Conservation (phyloP, 805 yeast species). For the Myxozyma nipponensis region DNA sequence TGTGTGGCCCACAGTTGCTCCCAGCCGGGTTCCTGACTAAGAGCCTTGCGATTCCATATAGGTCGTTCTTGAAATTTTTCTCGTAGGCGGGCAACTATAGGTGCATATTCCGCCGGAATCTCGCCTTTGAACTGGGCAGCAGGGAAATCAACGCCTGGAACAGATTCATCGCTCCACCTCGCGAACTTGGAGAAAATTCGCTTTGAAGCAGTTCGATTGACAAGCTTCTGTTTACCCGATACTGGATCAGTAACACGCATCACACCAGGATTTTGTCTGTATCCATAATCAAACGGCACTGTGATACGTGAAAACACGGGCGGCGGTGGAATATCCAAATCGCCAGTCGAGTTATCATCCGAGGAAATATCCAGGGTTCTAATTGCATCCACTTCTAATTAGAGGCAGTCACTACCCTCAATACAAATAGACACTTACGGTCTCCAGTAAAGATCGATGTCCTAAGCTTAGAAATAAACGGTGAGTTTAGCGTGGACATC, state of each 20-base stretch:
- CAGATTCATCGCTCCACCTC: constrained; percentile 36
- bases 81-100: constrained; percentile 36
- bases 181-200: constrained; percentile 36
- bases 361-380: constrained; percentile 36
- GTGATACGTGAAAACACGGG: constrained; percentile 73
- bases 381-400: constrained; percentile 38
- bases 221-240: constrained; percentile 36
- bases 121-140: constrained; percentile 40
- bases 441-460: constrained; percentile 45
- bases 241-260: constrained; percentile 53
- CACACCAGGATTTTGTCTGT: constrained; percentile 65
- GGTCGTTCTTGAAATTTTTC: constrained; percentile 66
- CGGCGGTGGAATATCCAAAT: constrained; percentile 75
- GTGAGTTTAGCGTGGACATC: constrained; percentile 55
- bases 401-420: background rate
- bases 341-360: constrained; percentile 34
- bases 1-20: constrained; percentile 35
- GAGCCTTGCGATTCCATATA: constrained; percentile 77
- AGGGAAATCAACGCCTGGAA: constrained; percentile 29
- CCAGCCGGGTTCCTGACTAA: constrained; percentile 37
- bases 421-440: constrained; percentile 14
- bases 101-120: constrained; percentile 42
- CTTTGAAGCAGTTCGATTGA: constrained; percentile 34
- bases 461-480: constrained; percentile 39
- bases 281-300: constrained; percentile 74